Evolutionary conservation across 805 yeast species (phyloP), one percentile per base, ranked within the genome.

Genomic region (Pichia insulana): DNA sequence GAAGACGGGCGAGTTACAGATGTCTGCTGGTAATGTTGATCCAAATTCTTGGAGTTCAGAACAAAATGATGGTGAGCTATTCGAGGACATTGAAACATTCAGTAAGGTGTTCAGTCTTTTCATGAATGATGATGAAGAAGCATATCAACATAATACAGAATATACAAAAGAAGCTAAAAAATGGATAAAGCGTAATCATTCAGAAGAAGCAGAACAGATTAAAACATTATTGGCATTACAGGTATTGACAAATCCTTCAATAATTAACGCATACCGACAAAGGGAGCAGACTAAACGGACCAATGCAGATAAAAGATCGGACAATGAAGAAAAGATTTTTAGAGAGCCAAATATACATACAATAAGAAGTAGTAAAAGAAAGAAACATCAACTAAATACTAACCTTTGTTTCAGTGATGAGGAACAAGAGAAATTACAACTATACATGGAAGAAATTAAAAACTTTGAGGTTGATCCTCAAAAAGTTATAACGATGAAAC

Each of bases 1-100:
- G 37, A 37, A 50, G 11, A 59, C 64, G 2, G 68, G 68, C 3
- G 66, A 62, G 30, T 44, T 63, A 15, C 55, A 48, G 43, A 40
- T 59, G 44, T 45, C 54, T 27, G 60, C 65, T 12, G 65, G 64
- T 7, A 63, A 63, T 37, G 41, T 62, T 40, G 66, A 61, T 46
- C 45, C 46, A 25, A 58, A 58, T 39, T 54, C 58, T 39, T 61
- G 65, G 65, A 58, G 63, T 41, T 47, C 57, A 12, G 62, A 59
- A 39, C 62, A 59, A 36, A 58, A 57, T 39, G 53, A 60, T 42
- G 65, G 65, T 12, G 58, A 57, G 25, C 38, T 61, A 20, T 59
- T 61, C 43, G 52, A 50, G 30, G 63, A 61, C 43, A 45, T 55
- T 39, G 54, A 51, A 30, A 49, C 63, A 1, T 55, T 59, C 30